Base-by-base conservation (phyloP, 495 filamentous ascomycete species). In the Apodospora peruviana region DNA sequence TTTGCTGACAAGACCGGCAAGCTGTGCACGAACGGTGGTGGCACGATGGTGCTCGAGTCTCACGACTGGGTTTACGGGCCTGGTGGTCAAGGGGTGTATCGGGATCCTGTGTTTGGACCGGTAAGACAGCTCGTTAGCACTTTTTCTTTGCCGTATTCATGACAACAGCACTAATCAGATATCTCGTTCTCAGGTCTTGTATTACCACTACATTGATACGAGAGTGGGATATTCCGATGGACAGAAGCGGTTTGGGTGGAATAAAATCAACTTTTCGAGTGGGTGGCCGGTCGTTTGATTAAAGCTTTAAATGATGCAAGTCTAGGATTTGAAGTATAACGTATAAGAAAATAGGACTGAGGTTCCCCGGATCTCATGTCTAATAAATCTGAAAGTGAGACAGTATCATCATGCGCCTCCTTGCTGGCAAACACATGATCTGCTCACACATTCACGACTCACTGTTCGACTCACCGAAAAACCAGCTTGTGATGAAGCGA, bases 131-230 rank as follows among this genome's bases (percentile, higher is more conserved):
- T 35, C 72, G 1, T 62, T 48, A 7, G 5, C 7, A 12, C 27
- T 12, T 5, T 32, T 7, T 7, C 27, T 32, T 32, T 5, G 12
- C 27, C 12, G 5, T 12, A 32, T 32, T 5, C 40, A 5, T 27
- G 24, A 29, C 11, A 43, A 38, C 40, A 24, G 9, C 17, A 22
- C 24, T 43, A 4, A 17, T 16, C 50, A 4, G 43, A 32, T 11
- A 18, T 14, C 8, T 21, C 12, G n/a, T 43, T 16, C n/a, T 0
- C 61, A 79, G 23, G 72, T 88, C 12, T 71, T 88, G 14, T 88
- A 88, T 59, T 88, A 89, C 54, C 83, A 88, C 55, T 88, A 88
- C 34, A 63, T 66, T 5, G 74, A 89, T 56, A 86, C 79, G 0
- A 76, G 53, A 3, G 70, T 88, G 52, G 84, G 85, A 0, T 83